Percentiles rank a stretch among this genome's conserved stretches.
These are phyloP conservation scores for Alternaria infectoria DNA, from an alignment of 2,329 filamentous ascomycete genomes.

Conservation along the genomic window DNA sequence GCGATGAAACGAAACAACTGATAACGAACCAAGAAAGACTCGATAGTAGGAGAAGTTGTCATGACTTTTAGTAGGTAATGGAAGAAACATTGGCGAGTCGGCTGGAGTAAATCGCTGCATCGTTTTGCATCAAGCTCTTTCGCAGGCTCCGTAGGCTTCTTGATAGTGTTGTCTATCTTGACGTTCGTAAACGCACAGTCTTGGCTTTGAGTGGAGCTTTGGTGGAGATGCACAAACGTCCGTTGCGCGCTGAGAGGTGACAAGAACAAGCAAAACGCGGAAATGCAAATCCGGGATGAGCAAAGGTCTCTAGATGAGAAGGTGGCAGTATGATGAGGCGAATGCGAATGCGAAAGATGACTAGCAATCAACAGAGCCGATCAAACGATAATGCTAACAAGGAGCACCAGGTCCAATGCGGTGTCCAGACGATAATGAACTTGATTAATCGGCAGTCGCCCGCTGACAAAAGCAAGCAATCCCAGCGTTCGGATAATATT, in stretches of 20 bases:
- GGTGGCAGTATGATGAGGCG: neutral
- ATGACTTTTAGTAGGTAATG: neutral
- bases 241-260: neutral
- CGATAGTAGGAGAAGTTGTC: neutral
- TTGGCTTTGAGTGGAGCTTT: neutral
- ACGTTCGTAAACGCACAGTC: neutral
- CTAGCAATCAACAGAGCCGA: neutral
- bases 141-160: neutral
- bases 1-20: neutral
- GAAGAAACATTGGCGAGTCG: neutral
- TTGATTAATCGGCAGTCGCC: neutral
- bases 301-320: neutral
- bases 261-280: neutral
- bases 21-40: neutral
- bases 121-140: neutral
- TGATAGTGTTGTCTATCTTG: neutral
- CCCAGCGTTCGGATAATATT: neutral
- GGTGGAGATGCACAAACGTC: neutral
- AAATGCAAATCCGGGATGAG: neutral
- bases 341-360: neutral
- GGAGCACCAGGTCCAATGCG: neutral
- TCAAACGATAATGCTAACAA: neutral
- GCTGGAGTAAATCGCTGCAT: neutral
- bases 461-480: neutral
- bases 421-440: neutral